Evolutionary conservation across 2,329 filamentous ascomycete genomes (phyloP), one percentile per base, ranked within the genome.

Genomic region (Arthrobotrys conoides): DNA sequence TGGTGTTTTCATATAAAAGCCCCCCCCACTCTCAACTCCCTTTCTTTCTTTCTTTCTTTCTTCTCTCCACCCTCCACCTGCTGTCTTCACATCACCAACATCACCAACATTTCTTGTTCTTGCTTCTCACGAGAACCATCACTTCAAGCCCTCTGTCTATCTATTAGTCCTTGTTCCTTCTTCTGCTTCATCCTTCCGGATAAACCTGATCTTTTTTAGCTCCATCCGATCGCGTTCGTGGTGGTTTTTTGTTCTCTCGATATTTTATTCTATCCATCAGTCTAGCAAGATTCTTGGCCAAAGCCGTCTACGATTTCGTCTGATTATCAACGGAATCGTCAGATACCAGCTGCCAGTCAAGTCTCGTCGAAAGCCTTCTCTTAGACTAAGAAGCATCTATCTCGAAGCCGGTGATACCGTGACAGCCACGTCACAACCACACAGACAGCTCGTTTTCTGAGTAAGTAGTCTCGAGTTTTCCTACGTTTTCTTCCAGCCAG

Each of bases 401-500:
- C 41, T 12, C 48, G 61, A 65, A 65, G 22, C 41, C 33, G 61
- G 61, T 65, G 72, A 76, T 70, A 76, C 66, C 46, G 72, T 70
- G 55, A 70, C 72, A 5, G 72, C 72, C 72, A 76, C 72, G 72
- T 76, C 72, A 76, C 65, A 76, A 69, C 53, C 65, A 69, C 72
- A 22, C 53, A 65, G 55, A 69, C 46, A 57, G 51, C 14, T 22
- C 55, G 16, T 18, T 24, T 36, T 53, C 33, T 36, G 20, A 67
- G 61, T 67, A 73, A 73, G 70, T 73, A 27, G 55, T 65, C 57
- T 71, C 55, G 33, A 57, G 36, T 59, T 64, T 71, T 33, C 30
- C 33, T 61, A 41, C 36, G 1, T 3, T 41, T n/a, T 41, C 18
- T n/a, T 36, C 38, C 30, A 20, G 46, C 57, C 48, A 20, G 48